A percentile compares a stretch with the other conserved stretches of the same genome.
Evolutionary conservation across 225 moss, liverwort and hornwort species (phyloP).

Genomic region (Bryoerythrophyllum caledonicum): DNA sequence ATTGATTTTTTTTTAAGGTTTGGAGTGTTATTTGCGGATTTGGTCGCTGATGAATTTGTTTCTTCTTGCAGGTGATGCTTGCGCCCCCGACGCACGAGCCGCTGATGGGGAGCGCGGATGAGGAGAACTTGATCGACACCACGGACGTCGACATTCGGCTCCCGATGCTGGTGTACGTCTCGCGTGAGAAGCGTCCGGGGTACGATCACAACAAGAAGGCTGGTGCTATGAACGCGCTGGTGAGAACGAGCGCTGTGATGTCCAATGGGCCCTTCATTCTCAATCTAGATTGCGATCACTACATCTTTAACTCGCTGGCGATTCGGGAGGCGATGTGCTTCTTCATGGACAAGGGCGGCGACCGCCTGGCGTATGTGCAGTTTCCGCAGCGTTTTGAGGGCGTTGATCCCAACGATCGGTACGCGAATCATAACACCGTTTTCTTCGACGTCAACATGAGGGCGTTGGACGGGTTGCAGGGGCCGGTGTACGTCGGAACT

Average conservation of each 20-base stretch:
- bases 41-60: background rate
- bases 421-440: slow-evolving; percentile 76
- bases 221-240: slow-evolving; percentile 93
- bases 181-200: slow-evolving; percentile 88
- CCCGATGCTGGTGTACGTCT: slow-evolving; percentile 91
- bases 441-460: slow-evolving; percentile 86
- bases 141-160: slow-evolving; percentile 77
- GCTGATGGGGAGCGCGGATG: slow-evolving; percentile 60
- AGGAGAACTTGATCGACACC: slow-evolving; percentile 71
- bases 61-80: slow-evolving; percentile 60
- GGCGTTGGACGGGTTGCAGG: slow-evolving; percentile 72
- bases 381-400: slow-evolving; percentile 91
- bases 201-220: slow-evolving; percentile 98
- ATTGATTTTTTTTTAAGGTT: too few relatives aligned
- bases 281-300: slow-evolving; percentile 96
- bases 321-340: slow-evolving; percentile 90
- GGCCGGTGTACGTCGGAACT: slow-evolving; percentile 76
- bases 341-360: slow-evolving; percentile 94
- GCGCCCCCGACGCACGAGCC: slow-evolving; percentile 69
- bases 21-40: too few relatives aligned
- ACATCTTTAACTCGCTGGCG: slow-evolving; percentile 69
- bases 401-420: slow-evolving; percentile 77
- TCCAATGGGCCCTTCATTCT: slow-evolving; percentile 92
- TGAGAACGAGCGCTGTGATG: slow-evolving; percentile 90
- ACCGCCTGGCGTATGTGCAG: slow-evolving; percentile 83